A percentile compares a stretch with the other conserved stretches of the same genome.
Evolutionary conservation across 805 yeast species (phyloP).

Genomic region (Ogataea nonfermentans): DNA sequence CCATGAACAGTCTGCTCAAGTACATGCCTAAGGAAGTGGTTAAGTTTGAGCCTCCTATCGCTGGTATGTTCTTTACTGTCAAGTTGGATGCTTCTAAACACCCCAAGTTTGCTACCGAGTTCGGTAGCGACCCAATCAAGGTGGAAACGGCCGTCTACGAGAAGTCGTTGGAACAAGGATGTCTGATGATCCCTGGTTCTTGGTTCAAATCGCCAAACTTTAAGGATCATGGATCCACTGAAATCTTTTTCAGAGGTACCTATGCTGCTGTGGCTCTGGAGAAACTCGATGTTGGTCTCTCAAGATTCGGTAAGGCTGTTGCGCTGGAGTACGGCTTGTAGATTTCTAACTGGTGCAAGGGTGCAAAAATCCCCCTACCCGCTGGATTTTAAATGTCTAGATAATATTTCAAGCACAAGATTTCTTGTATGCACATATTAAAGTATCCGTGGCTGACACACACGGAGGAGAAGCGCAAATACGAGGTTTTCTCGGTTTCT

Average conservation of each 20-base stretch:
- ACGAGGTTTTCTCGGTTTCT: slow-evolving; percentile 82
- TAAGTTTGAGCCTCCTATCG: slow-evolving; percentile 59
- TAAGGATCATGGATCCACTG: slow-evolving; percentile 42
- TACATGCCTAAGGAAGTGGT: slow-evolving; percentile 49
- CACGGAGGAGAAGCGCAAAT: slow-evolving; percentile 72
- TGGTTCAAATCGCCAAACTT: slow-evolving; percentile 68
- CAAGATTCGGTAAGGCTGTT: slow-evolving; percentile 66
- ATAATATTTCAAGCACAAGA: slow-evolving; percentile 1
- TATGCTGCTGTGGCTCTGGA: slow-evolving; percentile 82
- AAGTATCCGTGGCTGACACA: slow-evolving; percentile 75
- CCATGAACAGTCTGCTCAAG: slow-evolving; percentile 70
- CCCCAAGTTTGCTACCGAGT: slow-evolving; percentile 65
- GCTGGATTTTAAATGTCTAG: background rate
- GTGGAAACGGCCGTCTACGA: slow-evolving; percentile 67
- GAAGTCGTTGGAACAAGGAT: slow-evolving; percentile 55
- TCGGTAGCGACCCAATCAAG: slow-evolving; percentile 54
- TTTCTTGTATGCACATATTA: slow-evolving; percentile 50
- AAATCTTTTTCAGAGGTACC: slow-evolving; percentile 79
- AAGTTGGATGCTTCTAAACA: slow-evolving; percentile 74
- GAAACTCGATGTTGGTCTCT: slow-evolving; percentile 55
- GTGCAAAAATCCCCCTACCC: too few species aligned
- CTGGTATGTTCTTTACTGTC: slow-evolving; percentile 86
- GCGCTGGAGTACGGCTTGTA: slow-evolving; percentile 49
- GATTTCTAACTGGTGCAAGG: slow-evolving; percentile 2
- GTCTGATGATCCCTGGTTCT: slow-evolving; percentile 77